Conservation (phyloP, 202 grass and related monocot genomes). For the Elaeis oleifera region DNA sequence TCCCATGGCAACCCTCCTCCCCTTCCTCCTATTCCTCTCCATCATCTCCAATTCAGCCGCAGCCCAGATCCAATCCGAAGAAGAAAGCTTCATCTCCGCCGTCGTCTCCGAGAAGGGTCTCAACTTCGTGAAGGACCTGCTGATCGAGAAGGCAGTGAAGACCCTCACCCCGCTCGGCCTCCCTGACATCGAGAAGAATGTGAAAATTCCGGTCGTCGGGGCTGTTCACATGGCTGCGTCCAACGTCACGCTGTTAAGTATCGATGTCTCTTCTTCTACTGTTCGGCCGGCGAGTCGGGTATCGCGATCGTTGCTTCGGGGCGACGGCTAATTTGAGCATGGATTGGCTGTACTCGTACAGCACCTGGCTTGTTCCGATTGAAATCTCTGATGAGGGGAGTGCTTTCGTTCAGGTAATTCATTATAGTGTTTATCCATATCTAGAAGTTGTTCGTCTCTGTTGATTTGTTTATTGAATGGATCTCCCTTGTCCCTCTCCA, state of each 20-base stretch:
- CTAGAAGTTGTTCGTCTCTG: too few species aligned
- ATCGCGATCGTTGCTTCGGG: conserved; percentile 53
- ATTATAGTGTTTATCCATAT: not conserved
- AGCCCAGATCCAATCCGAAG: not conserved
- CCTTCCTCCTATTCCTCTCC: conserved; percentile 24
- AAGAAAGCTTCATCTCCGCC: conserved; percentile 47
- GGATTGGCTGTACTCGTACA: conserved; percentile 76
- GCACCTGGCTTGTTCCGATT: conserved; percentile 48
- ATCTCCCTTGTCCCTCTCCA: too few species aligned
- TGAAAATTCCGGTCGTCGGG: conserved; percentile 51
- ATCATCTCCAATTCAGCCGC: not conserved
- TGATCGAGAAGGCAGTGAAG: conserved; percentile 43
- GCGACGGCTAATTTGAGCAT: conserved; percentile 58
- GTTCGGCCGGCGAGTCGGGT: conserved; percentile 41
- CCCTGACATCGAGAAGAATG: conserved; percentile 56
- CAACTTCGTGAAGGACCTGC: conserved; percentile 64
- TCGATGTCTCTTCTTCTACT: conserved; percentile 38
- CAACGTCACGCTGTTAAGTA: conserved; percentile 35
- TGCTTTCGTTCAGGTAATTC: conserved; percentile 70
- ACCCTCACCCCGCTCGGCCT: conserved; percentile 43
- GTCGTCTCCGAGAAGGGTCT: conserved; percentile 67
- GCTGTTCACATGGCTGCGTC: conserved; percentile 44
- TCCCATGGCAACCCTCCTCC: conserved; percentile 2
- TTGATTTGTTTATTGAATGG: too few species aligned
- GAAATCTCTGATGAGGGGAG: conserved; percentile 65